Evolutionary conservation across 345 rosid genomes (phyloP), one percentile per base, ranked within the genome.

Genomic region (Euphorbia peplus): DNA sequence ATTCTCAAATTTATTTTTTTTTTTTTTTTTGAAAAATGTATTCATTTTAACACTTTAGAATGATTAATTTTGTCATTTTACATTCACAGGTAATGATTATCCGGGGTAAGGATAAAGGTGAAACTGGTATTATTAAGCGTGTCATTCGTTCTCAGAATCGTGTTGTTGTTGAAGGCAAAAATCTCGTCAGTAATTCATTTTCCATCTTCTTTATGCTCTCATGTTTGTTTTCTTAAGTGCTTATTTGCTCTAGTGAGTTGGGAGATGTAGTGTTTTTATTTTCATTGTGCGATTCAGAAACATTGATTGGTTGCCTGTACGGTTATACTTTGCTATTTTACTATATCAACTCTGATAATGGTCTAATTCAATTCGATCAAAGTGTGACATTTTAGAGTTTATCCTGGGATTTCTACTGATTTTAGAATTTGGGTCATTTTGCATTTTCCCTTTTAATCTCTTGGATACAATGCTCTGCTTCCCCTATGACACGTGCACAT

Each of bases 101-200:
- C 39, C 84, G 96, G 24, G 98, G 98, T 28, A 92, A 92, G 80
- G 96, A 92, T 79, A 90, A 79, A 76, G 96, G 96, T 22, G 98
- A 89, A 80, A 81, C 84, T 60, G 98, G 93, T 25, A 57, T 73
- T 64, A 78, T 88, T 29, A 89, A 92, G 84, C 91, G 90, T 16
- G 90, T 92, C 13, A 67, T 91, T 72, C 87, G 93, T 30, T 86
- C 97, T 19, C 97, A 91, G 73, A 91, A 91, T 66, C 97, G 93
- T 65, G 87, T 91, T 60, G 85, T 91, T 75, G 91, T 91, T 47
- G 96, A 87, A 66, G 96, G 97, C 0, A 91, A 91, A 77, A 92
- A 93, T 83, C 86, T 93, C 84, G 95, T 91, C 46, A 66, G 85
- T 46, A 26, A 30, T 50, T 57, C 11, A 12, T 54, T 53, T 55